Conservation (phyloP, 495 filamentous ascomycete species). For the Opeltia flavorubescens region DNA sequence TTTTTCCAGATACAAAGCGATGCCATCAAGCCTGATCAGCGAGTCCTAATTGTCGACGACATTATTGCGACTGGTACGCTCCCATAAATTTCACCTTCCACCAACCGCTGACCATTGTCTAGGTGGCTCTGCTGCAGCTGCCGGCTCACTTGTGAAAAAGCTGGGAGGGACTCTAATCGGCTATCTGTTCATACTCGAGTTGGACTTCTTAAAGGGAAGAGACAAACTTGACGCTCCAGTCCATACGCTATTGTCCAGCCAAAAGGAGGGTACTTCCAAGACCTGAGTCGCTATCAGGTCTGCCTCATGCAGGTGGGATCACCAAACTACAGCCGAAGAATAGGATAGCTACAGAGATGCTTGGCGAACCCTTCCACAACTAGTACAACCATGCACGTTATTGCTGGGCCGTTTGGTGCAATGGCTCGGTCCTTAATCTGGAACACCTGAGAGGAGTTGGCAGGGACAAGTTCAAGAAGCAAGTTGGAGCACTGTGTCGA, state of each 20-base stretch:
- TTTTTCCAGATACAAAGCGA: conserved; percentile 90
- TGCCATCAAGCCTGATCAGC: conserved; percentile 73
- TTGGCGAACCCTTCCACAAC: no score
- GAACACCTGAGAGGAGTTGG: no score
- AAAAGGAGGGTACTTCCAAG: conserved; percentile 19
- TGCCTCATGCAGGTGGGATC: no score
- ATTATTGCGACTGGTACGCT: conserved; percentile 91
- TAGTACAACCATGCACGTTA: no score
- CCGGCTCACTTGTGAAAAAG: conserved; percentile 70
- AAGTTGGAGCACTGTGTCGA: no score
- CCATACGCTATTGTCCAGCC: conserved; percentile 64
- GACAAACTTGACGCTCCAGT: conserved; percentile 78
- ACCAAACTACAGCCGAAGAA: no score
- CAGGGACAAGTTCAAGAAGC: no score
- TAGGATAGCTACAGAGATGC: no score
- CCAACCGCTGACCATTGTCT: conserved; percentile 12
- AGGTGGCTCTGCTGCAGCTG: conserved; percentile 88
- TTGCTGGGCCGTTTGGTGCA: no score
- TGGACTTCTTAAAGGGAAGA: conserved; percentile 84
- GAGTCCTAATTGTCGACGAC: conserved; percentile 87
- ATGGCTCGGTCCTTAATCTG: no score
- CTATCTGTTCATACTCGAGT: conserved; percentile 91
- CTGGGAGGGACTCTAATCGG: conserved; percentile 73
- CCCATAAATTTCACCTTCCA: neutral
- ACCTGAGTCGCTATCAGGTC: neutral